phyloP scores from a whole-genome alignment of 257 asterid species.

The Solanum chiquidenum region DNA sequence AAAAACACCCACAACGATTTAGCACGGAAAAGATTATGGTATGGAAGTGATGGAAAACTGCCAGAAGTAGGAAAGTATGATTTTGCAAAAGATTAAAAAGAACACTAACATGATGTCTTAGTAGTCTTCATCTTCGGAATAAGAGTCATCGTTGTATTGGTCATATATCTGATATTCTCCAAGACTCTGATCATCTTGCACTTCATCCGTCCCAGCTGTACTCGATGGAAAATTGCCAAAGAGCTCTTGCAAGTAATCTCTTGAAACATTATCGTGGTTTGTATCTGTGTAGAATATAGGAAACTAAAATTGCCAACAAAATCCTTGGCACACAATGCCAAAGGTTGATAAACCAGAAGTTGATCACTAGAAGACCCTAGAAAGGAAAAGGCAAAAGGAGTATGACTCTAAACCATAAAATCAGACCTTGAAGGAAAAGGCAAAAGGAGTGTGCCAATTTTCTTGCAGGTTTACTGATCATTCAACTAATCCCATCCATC shows the following conservation, averaged over 20 bases:
- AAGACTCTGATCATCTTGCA: slow-evolving; percentile 28
- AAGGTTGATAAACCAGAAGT: background rate
- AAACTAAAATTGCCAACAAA: slow-evolving; percentile 1
- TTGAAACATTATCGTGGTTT: slow-evolving; percentile 54
- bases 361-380: background rate
- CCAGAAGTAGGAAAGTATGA: background rate
- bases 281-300: slow-evolving; percentile 43
- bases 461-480: background rate
- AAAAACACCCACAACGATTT: background rate
- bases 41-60: background rate
- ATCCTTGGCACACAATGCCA: background rate
- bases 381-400: background rate
- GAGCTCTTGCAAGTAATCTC: slow-evolving; percentile 71
- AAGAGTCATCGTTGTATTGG: slow-evolving; percentile 44
- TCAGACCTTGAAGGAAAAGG: background rate
- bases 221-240: slow-evolving; percentile 68
- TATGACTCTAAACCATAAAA: background rate
- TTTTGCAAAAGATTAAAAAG: background rate
- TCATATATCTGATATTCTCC: slow-evolving; percentile 75
- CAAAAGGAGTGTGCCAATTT: background rate
- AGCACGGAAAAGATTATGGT: background rate
- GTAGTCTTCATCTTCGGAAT: slow-evolving; percentile 49
- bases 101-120: slow-evolving; percentile 2
- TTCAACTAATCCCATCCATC: background rate
- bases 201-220: slow-evolving; percentile 24